Base-by-base conservation (phyloP, 768 basidiomycete species). In the Kwoniella mangroviensis region DNA sequence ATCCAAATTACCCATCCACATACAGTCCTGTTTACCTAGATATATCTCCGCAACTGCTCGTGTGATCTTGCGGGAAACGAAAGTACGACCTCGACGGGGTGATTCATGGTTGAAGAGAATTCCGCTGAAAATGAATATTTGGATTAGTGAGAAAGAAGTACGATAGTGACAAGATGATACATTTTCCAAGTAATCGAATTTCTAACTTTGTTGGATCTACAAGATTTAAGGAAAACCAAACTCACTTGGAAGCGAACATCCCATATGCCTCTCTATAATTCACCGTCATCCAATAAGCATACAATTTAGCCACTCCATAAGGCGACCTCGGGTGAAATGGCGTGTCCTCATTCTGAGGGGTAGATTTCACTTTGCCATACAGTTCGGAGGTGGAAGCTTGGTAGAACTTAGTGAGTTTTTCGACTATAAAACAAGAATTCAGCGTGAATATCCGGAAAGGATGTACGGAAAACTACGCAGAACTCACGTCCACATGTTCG, bases 41-140 rank as follows among this genome's bases (percentile, higher is more conserved):
- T 87, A 86, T 79, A 98, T 98, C 80, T 98, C 95, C 9, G 95
- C 94, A 19, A 89, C 94, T 11, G 94, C 94, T 70, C 95, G 87
- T 55, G 92, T 86, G 78, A 98, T 97, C 86, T 98, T 98, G 80
- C 94, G 87, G 52, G 95, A 97, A 75, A 98, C 94, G 85, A 98
- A 98, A 9, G 94, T 98, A 81, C 94, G 86, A 22, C 95, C 95
- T 75, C 95, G 88, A 60, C 95, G 88, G 15, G 96, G 95, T 76
- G 94, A 96, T 85, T 98, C 95, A 84, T 98, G 95, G 82, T 98
- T 97, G 89, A 97, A 98, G 75, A 98, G 84, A 80, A 98, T 98
- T 58, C 95, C 95, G 83, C 70, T 77, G 68, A 21, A 28, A 53
- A 28, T 19, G 17, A 17, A 59, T 13, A 11, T 34, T 43, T 2